These are phyloP conservation scores for Aspergillus fischeri DNA, from an alignment of 2,329 filamentous ascomycete species.

Conservation along the genomic window DNA sequence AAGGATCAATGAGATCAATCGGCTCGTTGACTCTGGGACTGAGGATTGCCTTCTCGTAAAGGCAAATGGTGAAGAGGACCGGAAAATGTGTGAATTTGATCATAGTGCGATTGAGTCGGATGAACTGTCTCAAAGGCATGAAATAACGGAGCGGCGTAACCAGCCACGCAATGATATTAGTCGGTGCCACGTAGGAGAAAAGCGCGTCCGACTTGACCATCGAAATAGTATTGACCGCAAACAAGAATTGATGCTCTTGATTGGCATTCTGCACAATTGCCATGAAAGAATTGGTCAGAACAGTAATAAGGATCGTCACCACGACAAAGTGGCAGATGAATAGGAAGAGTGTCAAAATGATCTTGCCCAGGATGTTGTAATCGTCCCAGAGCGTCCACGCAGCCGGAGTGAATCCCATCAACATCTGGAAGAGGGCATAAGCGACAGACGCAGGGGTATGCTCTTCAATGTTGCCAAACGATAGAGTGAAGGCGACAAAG, in stretches of 20 bases:
- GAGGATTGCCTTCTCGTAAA: conserved; percentile 79
- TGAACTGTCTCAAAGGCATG: conserved; percentile 75
- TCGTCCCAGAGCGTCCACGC: conserved; percentile 85
- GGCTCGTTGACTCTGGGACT: conserved; percentile 73
- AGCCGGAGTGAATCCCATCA: conserved; percentile 94
- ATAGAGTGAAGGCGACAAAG: conserved; percentile 88
- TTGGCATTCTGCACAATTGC: conserved; percentile 88
- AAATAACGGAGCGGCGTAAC: conserved; percentile 76
- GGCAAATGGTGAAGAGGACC: conserved; percentile 77
- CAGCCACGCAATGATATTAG: conserved; percentile 87
- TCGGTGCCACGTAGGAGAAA: conserved; percentile 88
- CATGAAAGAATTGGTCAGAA: conserved; percentile 97
- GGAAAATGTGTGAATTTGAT: conserved; percentile 92
- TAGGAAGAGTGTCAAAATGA: conserved; percentile 74
- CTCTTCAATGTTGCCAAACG: conserved; percentile 58
- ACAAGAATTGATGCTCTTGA: conserved; percentile 87
- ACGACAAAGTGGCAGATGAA: conserved; percentile 95
- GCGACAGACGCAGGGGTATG: conserved; percentile 71
- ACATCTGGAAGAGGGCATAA: conserved; percentile 85
- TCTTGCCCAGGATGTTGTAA: conserved; percentile 75
- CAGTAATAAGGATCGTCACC: conserved; percentile 89
- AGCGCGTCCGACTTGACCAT: conserved; percentile 98
- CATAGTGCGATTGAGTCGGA: conserved; percentile 80
- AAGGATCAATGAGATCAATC: conserved; percentile 77
- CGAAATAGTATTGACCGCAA: conserved; percentile 93